phyloP scores from a whole-genome alignment of 495 filamentous ascomycete species.

The Margaritispora aquatica region DNA sequence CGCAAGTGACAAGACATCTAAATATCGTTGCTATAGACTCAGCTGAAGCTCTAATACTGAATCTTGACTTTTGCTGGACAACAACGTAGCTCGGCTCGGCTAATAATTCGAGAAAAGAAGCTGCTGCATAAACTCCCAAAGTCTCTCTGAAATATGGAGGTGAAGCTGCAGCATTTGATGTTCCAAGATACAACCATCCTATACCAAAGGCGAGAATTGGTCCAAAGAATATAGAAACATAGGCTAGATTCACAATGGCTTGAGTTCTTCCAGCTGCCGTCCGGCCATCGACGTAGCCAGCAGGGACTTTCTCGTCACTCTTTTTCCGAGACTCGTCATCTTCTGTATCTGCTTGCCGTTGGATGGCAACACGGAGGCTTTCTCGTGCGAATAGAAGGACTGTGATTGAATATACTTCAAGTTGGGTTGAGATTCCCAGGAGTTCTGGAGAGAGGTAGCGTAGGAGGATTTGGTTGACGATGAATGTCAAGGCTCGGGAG shows the following conservation, averaged over 20 bases:
- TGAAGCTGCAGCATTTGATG: constrained; percentile 35
- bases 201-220: constrained; percentile 54
- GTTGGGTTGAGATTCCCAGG: constrained; percentile 77
- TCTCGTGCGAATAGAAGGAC: constrained; percentile 90
- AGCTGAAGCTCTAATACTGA: constrained; percentile 69
- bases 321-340: constrained; percentile 21
- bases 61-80: constrained; percentile 71
- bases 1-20: constrained; percentile 68
- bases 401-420: constrained; percentile 84
- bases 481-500: constrained; percentile 82
- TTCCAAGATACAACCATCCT: constrained; percentile 50
- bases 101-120: constrained; percentile 72
- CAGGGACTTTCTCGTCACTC: constrained; percentile 7
- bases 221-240: constrained; percentile 67
- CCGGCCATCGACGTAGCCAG: constrained; percentile 18
- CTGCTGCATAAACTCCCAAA: constrained; percentile 64
- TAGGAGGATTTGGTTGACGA: constrained; percentile 82
- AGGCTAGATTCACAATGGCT: constrained; percentile 80
- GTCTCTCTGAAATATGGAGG: constrained; percentile 57
- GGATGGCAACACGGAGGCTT: constrained; percentile 76
- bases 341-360: constrained; percentile 54
- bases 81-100: constrained; percentile 83
- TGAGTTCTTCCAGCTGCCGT: constrained; percentile 40
- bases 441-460: constrained; percentile 78
- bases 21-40: constrained; percentile 73